These are phyloP conservation scores for Dentipellis sp. DNA, from an alignment of 768 basidiomycete genomes.

Conservation along the genomic window DNA sequence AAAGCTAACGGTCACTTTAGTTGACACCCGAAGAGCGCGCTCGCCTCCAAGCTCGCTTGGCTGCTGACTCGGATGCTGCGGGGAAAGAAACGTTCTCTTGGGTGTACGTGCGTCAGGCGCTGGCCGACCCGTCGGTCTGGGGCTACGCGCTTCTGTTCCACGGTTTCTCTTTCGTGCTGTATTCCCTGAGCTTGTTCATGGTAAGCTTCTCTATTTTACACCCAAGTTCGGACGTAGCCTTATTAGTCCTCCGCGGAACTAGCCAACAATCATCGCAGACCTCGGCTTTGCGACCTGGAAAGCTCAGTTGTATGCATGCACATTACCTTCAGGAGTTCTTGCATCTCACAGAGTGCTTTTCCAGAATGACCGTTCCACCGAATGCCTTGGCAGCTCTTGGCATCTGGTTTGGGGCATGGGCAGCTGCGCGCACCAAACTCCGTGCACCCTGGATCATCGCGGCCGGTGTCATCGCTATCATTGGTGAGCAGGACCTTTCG, in stretches of 20 bases:
- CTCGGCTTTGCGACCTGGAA: conserved; percentile 53
- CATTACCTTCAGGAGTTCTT: neutral
- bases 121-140: conserved; percentile 51
- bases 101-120: conserved; percentile 45
- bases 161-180: conserved; percentile 49
- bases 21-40: conserved; percentile 42
- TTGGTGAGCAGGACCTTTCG: conserved; percentile 27
- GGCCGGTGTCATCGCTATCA: conserved; percentile 37
- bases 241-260: no score
- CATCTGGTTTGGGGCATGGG: conserved; percentile 42
- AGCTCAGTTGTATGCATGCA: conserved; percentile 39
- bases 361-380: conserved; percentile 52
- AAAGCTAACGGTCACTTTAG: conserved; percentile 20
- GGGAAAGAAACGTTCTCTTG: conserved; percentile 47
- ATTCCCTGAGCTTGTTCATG: conserved; percentile 51
- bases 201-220: conserved; percentile 19
- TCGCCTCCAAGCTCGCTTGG: conserved; percentile 39
- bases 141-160: conserved; percentile 53
- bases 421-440: conserved; percentile 34
- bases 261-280: conserved; percentile 52
- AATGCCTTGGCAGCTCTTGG: conserved; percentile 40
- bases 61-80: conserved; percentile 45
- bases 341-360: neutral
- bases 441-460: conserved; percentile 47
- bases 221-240: neutral